Conservation (phyloP, 2,329 filamentous ascomycete species). For the Aspergillus texensis region DNA sequence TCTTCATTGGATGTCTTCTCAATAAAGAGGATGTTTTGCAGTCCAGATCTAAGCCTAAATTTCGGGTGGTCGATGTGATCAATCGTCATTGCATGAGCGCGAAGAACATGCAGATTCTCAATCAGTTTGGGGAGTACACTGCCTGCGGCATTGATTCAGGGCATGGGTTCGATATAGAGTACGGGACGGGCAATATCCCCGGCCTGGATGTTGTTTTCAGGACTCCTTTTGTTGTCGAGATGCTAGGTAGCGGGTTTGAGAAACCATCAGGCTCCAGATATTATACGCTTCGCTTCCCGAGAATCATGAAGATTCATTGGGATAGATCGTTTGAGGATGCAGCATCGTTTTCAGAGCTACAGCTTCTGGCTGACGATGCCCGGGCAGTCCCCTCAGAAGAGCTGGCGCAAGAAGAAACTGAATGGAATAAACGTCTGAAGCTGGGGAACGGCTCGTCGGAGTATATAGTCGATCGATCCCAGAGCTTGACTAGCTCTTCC, state of each 20-base stretch:
- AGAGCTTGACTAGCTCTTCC: slow-evolving; percentile 24
- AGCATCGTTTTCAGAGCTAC: slow-evolving; percentile 70
- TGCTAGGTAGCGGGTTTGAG: slow-evolving; percentile 79
- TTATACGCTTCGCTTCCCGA: slow-evolving; percentile 76
- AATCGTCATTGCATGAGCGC: slow-evolving; percentile 53
- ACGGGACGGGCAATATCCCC: slow-evolving; percentile 44
- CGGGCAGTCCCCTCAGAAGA: slow-evolving; percentile 53
- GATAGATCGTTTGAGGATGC: slow-evolving; percentile 72
- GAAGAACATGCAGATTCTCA: slow-evolving; percentile 55
- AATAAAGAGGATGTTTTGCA: slow-evolving; percentile 65
- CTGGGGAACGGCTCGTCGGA: slow-evolving; percentile 45
- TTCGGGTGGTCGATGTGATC: slow-evolving; percentile 68
- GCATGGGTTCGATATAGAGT: slow-evolving; percentile 48
- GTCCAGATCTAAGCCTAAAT: slow-evolving; percentile 57
- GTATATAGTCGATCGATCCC: slow-evolving; percentile 30
- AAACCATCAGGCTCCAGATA: slow-evolving; percentile 69
- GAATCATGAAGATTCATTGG: slow-evolving; percentile 73
- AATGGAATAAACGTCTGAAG: slow-evolving; percentile 66
- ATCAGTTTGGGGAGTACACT: slow-evolving; percentile 51
- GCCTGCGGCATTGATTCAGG: slow-evolving; percentile 39
- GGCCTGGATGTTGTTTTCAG: slow-evolving; percentile 59
- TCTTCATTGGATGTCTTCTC: slow-evolving; percentile 74
- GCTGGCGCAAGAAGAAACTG: slow-evolving; percentile 62
- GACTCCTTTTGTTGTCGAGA: slow-evolving; percentile 74
- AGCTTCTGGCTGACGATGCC: slow-evolving; percentile 64